These are phyloP conservation scores for Phytophthora sansomeana DNA, from an alignment of 352 stramenopile species.

Conservation along the genomic window DNA sequence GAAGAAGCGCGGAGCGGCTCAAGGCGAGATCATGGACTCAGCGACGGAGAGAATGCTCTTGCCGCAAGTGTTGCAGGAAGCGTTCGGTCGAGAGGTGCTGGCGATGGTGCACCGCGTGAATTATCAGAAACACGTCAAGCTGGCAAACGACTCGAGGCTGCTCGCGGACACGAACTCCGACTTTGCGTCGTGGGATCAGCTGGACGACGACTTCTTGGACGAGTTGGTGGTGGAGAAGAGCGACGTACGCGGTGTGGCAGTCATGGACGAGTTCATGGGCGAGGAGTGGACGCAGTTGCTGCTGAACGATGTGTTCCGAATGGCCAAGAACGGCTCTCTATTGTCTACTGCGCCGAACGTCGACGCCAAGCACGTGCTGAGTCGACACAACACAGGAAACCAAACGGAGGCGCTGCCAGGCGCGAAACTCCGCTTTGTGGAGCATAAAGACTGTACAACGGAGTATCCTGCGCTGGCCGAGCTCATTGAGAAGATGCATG, in stretches of 20 bases:
- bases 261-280: conserved; percentile 84
- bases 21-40: conserved; percentile 83
- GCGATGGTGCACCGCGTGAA: conserved; percentile 88
- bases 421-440: conserved; percentile 69
- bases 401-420: conserved; percentile 10
- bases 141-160: conserved; percentile 71
- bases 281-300: conserved; percentile 79
- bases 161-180: conserved; percentile 68
- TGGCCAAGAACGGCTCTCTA: conserved; percentile 63
- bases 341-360: conserved; percentile 38
- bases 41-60: conserved; percentile 70
- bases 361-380: conserved; percentile 31
- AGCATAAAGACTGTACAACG: conserved; percentile 56
- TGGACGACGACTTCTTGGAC: conserved; percentile 61
- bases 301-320: conserved; percentile 68
- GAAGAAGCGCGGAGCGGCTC: conserved; percentile 71
- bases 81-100: conserved; percentile 83
- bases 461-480: conserved; percentile 79
- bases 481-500: conserved; percentile 77
- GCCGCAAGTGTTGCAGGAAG: conserved; percentile 86
- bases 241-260: conserved; percentile 43
- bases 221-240: conserved; percentile 29
- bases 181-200: conserved; percentile 69
- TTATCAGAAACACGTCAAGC: conserved; percentile 76
- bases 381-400: conserved; percentile 14